Evolutionary conservation across 805 yeast genomes (phyloP).

Genomic region (Sugiyamaella floridensis): DNA sequence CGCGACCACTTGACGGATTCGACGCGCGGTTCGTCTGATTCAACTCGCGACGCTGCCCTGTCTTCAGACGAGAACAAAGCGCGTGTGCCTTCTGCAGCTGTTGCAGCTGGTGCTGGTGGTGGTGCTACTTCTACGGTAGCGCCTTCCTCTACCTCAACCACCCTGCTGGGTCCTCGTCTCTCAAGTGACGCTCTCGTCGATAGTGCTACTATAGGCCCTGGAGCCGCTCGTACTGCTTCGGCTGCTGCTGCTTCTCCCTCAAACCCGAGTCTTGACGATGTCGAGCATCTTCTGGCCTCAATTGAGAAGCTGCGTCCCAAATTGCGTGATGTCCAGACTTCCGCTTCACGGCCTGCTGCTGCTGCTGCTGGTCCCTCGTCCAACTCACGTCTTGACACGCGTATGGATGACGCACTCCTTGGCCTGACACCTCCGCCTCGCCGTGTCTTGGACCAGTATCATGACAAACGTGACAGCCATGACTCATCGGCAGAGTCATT

Average conservation of each 20-base stretch:
- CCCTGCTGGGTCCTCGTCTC: no score
- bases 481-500: conserved; percentile 18
- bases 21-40: not conserved
- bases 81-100: no score
- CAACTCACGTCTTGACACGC: no score
- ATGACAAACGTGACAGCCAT: conserved; percentile 2
- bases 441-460: not conserved
- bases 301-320: conserved; percentile 10
- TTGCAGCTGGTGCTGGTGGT: no score
- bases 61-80: no score
- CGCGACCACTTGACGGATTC: not conserved
- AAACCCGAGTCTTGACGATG: conserved; percentile 5
- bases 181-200: no score
- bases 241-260: not conserved
- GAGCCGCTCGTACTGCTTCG: no score
- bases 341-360: not conserved
- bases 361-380: not conserved
- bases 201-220: no score
- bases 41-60: no score
- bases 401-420: not conserved
- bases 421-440: conserved; percentile 9
- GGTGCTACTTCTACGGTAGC: no score
- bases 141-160: no score
- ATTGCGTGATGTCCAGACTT: conserved; percentile 3
- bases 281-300: conserved; percentile 8